Evolutionary conservation across 2,329 filamentous ascomycete genomes (phyloP).

Genomic region (Nemania sp.): DNA sequence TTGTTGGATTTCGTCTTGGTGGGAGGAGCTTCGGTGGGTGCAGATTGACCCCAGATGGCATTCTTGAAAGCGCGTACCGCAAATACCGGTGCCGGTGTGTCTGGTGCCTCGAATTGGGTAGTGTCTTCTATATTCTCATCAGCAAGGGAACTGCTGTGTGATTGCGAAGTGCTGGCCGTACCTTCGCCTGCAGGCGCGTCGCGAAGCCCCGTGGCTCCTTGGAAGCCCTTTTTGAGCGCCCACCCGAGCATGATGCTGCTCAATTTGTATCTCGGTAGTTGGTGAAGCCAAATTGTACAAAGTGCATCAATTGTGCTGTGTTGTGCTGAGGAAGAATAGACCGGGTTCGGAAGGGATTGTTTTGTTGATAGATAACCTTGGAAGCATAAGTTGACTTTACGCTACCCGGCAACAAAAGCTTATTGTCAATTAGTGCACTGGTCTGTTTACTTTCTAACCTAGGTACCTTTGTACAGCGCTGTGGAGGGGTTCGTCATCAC

Average conservation of each 20-base stretch:
- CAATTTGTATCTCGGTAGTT: background rate
- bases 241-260: conserved; percentile 58
- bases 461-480: too few relatives aligned
- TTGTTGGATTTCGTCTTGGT: conserved; percentile 42
- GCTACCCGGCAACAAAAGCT: conserved; percentile 13
- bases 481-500: conserved; percentile 15
- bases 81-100: conserved; percentile 69
- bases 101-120: conserved; percentile 59
- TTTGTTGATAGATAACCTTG: background rate
- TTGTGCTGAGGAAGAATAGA: background rate
- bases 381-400: background rate
- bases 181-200: conserved; percentile 37
- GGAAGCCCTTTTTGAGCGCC: conserved; percentile 56
- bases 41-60: conserved; percentile 64
- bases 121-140: conserved; percentile 43
- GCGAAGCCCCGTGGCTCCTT: conserved; percentile 43
- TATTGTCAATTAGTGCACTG: background rate
- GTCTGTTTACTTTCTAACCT: conserved; percentile 24
- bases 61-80: conserved; percentile 67
- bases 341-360: background rate
- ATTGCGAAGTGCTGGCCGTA: conserved; percentile 20
- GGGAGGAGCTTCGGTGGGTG: conserved; percentile 37
- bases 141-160: conserved; percentile 17
- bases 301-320: background rate
- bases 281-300: background rate